Evolutionary conservation across 768 basidiomycete species (phyloP).

Genomic region (Lenzites betulinus): DNA sequence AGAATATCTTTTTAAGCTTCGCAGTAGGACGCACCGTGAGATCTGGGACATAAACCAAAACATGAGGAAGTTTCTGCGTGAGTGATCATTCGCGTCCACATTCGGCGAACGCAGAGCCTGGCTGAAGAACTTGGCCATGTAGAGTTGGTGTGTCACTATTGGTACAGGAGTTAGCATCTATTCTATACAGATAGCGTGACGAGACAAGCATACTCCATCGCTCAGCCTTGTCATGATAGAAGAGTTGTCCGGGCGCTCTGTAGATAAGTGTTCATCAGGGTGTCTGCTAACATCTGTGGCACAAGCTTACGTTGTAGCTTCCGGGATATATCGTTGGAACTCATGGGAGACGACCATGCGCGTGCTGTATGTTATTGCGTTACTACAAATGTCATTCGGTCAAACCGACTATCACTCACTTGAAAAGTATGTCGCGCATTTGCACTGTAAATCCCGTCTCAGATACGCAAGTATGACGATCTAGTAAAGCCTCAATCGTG

Average conservation of each 20-base stretch:
- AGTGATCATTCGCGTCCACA: conserved; percentile 48
- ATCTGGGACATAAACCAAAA: conserved; percentile 81
- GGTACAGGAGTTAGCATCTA: too few species aligned
- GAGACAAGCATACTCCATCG: conserved; percentile 24
- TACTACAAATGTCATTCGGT: neutral
- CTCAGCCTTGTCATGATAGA: conserved; percentile 30
- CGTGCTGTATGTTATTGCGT: conserved; percentile 42
- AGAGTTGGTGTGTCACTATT: conserved; percentile 60
- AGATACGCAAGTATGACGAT: conserved; percentile 63
- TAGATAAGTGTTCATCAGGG: neutral
- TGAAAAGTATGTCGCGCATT: conserved; percentile 74
- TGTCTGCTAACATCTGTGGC: too few species aligned
- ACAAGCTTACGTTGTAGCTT: conserved; percentile 51
- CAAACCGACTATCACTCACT: conserved; percentile 46
- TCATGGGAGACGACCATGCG: conserved; percentile 72
- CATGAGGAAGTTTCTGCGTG: conserved; percentile 65
- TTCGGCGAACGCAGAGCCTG: conserved; percentile 59
- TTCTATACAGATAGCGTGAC: neutral
- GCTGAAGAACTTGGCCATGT: conserved; percentile 60
- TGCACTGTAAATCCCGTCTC: conserved; percentile 71
- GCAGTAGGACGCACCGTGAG: conserved; percentile 41
- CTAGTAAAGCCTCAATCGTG: conserved; percentile 59
- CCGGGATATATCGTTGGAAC: conserved; percentile 64
- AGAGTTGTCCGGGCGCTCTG: conserved; percentile 32
- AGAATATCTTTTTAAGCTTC: neutral